Evolutionary conservation across 148 eudicot species (phyloP).

Genomic region (Rheum nobile): DNA sequence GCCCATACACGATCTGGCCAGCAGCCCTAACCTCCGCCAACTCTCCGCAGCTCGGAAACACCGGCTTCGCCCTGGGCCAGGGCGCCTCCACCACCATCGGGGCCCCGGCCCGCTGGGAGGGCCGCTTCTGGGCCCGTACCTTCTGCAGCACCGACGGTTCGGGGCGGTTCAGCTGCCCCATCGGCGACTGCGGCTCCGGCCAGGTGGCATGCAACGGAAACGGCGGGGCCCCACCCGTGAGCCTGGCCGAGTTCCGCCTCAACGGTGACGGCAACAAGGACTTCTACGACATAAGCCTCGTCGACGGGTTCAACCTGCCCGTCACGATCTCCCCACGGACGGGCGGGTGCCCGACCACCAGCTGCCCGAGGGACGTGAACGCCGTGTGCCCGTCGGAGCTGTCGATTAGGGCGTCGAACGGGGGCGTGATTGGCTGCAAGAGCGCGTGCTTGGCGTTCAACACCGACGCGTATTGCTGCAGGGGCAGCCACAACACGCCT

Average conservation of each 20-base stretch:
- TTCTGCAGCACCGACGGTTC: constrained; percentile 15
- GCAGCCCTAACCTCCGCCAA: constrained; percentile 26
- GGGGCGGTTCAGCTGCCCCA: constrained; percentile 19
- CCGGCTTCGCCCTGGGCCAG: constrained; percentile 26
- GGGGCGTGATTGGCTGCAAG: constrained; percentile 67
- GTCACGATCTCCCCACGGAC: constrained; percentile 71
- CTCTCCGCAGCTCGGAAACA: constrained; percentile 12
- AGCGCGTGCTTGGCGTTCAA: no score
- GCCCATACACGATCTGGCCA: constrained; percentile 44
- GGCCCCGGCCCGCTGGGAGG: constrained; percentile 1
- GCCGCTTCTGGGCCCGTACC: constrained; percentile 30
- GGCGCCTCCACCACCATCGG: constrained; percentile 12
- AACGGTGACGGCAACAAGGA: constrained; percentile 23
- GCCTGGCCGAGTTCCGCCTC: constrained; percentile 10
- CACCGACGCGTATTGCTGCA: constrained; percentile 67
- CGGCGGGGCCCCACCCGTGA: neutral
- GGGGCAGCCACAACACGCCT: constrained; percentile 51
- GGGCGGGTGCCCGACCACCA: constrained; percentile 15
- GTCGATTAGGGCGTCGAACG: constrained; percentile 35
- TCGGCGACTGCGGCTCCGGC: constrained; percentile 19
- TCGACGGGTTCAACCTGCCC: constrained; percentile 86
- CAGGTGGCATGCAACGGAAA: neutral
- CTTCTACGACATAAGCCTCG: constrained; percentile 48
- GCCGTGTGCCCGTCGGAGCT: constrained; percentile 58
- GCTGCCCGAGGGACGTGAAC: neutral